These are phyloP conservation scores for Alisma plantagoaquatica DNA, from an alignment of 106 monocot genomes.

Conservation along the genomic window DNA sequence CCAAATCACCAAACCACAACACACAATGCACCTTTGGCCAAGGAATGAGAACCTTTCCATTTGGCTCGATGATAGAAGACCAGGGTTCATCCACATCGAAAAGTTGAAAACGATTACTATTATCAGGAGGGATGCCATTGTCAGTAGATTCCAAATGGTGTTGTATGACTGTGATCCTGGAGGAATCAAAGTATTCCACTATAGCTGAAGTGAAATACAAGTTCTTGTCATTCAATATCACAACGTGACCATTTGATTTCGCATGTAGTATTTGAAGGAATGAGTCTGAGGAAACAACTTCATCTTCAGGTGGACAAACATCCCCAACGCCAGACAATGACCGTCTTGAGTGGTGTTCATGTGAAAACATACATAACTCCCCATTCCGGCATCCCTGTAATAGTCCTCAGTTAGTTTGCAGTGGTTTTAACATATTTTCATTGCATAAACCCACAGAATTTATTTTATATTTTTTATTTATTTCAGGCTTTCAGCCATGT, in stretches of 20 bases:
- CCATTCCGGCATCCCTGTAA: conserved; percentile 72
- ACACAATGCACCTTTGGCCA: conserved; percentile 41
- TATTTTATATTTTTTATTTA: too few relatives aligned
- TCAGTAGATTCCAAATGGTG: background rate
- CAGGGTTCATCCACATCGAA: conserved; percentile 20
- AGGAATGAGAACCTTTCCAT: conserved; percentile 19
- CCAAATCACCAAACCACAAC: conserved; percentile 40
- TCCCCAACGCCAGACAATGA: background rate
- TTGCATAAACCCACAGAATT: too few relatives aligned
- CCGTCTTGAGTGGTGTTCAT: conserved; percentile 20
- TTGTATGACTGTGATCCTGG: conserved; percentile 25
- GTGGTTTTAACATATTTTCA: too few relatives aligned
- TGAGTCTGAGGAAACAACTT: conserved; percentile 15
- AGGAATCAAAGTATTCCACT: conserved; percentile 16
- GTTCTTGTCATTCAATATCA: conserved; percentile 50
- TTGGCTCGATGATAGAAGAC: conserved; percentile 9
- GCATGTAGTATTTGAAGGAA: conserved; percentile 28
- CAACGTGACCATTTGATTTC: conserved; percentile 15
- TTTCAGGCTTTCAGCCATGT: too few relatives aligned
- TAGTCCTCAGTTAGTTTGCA: too few relatives aligned
- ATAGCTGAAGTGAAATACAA: conserved; percentile 32
- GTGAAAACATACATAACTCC: conserved; percentile 49
- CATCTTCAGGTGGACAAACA: conserved; percentile 34
- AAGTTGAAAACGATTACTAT: too few relatives aligned
- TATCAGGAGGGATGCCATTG: too few relatives aligned